Evolutionary conservation across 2,329 filamentous ascomycete genomes (phyloP).

Genomic region (Purpureocillium lavendulum): DNA sequence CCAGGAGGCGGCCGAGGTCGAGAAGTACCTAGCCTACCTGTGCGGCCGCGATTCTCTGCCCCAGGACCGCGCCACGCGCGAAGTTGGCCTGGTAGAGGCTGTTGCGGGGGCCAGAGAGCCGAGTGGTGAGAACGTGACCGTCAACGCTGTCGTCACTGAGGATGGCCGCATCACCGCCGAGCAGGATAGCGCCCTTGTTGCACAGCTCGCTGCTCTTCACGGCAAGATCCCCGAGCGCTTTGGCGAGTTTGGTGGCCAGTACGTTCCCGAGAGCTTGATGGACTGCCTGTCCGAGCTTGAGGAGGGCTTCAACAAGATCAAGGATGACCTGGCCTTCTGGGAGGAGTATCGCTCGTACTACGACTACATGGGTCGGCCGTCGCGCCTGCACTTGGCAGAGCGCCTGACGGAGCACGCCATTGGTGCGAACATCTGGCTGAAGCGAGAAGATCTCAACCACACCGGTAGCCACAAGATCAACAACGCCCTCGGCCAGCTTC

Average conservation of each 20-base stretch:
- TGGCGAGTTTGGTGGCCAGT: conserved; percentile 93
- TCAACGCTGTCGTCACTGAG: conserved; percentile 55
- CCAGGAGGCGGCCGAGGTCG: conserved; percentile 55
- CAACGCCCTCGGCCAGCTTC: conserved; percentile 89
- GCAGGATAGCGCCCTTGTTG: conserved; percentile 56
- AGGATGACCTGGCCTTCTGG: conserved; percentile 88
- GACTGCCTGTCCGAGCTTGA: conserved; percentile 90
- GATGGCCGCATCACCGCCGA: conserved; percentile 55
- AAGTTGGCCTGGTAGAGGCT: conserved; percentile 64
- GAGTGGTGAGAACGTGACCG: conserved; percentile 34
- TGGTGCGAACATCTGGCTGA: conserved; percentile 94
- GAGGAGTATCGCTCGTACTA: conserved; percentile 95
- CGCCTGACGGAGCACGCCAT: conserved; percentile 82
- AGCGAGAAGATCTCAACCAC: conserved; percentile 95
- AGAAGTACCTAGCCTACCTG: conserved; percentile 75
- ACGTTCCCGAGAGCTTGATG: conserved; percentile 96
- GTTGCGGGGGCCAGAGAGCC: conserved; percentile 43
- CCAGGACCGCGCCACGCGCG: conserved; percentile 41
- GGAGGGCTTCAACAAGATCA: conserved; percentile 79
- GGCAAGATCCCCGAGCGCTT: conserved; percentile 76
- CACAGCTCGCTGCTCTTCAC: conserved; percentile 78
- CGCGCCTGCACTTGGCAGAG: conserved; percentile 81
- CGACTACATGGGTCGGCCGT: conserved; percentile 92
- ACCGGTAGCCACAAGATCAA: conserved; percentile 99
- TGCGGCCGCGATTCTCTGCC: conserved; percentile 35